phyloP scores from a whole-genome alignment of 2,329 filamentous ascomycete species.

The Fusarium poae region DNA sequence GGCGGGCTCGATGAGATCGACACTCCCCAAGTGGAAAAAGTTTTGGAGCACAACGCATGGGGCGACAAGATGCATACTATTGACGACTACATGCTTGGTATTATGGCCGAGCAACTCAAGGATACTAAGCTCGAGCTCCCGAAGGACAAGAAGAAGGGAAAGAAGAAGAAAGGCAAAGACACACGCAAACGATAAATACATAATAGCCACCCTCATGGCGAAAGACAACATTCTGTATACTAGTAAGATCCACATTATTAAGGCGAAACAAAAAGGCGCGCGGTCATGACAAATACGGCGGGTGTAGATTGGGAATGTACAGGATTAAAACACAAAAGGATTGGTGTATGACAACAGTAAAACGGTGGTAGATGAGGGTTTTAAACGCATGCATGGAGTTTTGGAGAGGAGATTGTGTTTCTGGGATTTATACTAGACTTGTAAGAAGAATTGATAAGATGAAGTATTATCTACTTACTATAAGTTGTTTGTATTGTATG shows the following conservation, averaged over 20 bases:
- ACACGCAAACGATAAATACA: constrained; percentile 61
- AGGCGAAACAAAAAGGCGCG: constrained; percentile 22
- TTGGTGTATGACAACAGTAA: constrained; percentile 17
- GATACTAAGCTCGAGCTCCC: constrained; percentile 72
- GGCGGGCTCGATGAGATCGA: constrained; percentile 52
- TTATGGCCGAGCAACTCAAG: constrained; percentile 73
- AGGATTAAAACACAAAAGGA: constrained; percentile 10
- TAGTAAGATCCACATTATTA: constrained; percentile 21
- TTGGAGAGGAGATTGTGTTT: constrained; percentile 9
- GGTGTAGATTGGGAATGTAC: constrained; percentile 27
- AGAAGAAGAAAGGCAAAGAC: constrained; percentile 70
- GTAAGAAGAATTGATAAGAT: constrained; percentile 34
- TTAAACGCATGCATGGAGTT: constrained; percentile 29
- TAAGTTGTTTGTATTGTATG: too few species aligned
- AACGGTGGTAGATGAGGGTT: constrained; percentile 13
- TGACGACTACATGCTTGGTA: constrained; percentile 80
- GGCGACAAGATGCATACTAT: constrained; percentile 71
- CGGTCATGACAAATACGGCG: constrained; percentile 19
- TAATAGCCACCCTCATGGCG: constrained; percentile 27
- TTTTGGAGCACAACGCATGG: constrained; percentile 70
- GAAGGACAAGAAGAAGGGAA: constrained; percentile 73
- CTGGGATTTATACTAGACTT: constrained; percentile 27
- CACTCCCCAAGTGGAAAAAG: constrained; percentile 52
- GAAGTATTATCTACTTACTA: background rate
- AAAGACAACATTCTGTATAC: constrained; percentile 28